A percentile compares a stretch with the other conserved stretches of the same genome.
Conservation (phyloP, 106 monocot species). For the Dendrobium catenatum region DNA sequence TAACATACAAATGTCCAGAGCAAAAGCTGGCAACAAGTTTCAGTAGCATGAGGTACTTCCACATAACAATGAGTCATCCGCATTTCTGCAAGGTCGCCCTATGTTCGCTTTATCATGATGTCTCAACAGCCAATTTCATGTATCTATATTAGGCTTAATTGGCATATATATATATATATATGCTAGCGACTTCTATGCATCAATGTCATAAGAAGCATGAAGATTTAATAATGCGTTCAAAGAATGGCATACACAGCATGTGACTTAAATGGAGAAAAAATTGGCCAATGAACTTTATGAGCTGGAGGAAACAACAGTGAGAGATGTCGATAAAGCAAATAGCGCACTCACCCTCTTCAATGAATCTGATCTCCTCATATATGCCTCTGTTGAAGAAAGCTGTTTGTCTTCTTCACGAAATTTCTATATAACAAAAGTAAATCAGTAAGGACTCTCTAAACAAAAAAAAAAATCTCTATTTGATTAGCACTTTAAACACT, state of each 20-base stretch:
- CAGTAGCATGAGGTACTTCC: no score
- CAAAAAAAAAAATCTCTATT: neutral
- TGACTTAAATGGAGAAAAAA: no score
- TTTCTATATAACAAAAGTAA: constrained; percentile 47
- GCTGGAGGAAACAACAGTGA: neutral
- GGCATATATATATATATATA: no score
- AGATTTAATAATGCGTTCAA: neutral
- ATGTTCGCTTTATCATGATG: no score
- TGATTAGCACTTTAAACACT: neutral
- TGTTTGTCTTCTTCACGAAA: constrained; percentile 85
- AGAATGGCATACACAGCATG: neutral
- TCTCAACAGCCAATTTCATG: no score
- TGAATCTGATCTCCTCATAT: constrained; percentile 80
- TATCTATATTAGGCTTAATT: no score
- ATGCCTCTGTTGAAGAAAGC: constrained; percentile 67
- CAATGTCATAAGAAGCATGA: neutral
- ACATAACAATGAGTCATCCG: no score
- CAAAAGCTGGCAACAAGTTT: no score
- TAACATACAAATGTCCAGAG: no score
- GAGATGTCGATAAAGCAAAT: neutral
- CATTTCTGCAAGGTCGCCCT: no score
- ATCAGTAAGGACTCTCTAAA: neutral
- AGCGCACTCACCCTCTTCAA: constrained; percentile 54
- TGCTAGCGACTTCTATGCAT: neutral
- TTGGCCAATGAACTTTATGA: neutral